These are phyloP conservation scores for Curvularia lunata DNA, from an alignment of 2,329 filamentous ascomycete species.

Conservation along the genomic window DNA sequence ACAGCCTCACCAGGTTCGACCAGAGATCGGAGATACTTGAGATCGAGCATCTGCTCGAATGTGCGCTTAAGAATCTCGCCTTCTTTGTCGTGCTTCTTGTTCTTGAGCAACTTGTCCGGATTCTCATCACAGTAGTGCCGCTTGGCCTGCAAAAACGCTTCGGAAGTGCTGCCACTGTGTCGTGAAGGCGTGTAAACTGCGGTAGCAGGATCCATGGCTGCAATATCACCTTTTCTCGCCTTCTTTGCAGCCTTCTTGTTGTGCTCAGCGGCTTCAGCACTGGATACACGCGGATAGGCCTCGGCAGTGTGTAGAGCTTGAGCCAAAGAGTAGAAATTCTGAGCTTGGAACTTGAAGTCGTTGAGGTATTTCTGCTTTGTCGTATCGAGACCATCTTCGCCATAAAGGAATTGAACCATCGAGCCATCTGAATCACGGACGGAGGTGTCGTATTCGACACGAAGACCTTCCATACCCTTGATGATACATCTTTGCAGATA, in stretches of 20 bases:
- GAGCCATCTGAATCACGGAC: slow-evolving; percentile 94
- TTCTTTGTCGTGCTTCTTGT: slow-evolving; percentile 62
- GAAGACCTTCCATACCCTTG: slow-evolving; percentile 96
- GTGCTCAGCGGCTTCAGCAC: slow-evolving; percentile 68
- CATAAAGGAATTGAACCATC: slow-evolving; percentile 93
- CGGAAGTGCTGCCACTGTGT: slow-evolving; percentile 84
- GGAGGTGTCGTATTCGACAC: slow-evolving; percentile 90
- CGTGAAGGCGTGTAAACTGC: slow-evolving; percentile 76
- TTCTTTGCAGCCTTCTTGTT: slow-evolving; percentile 77
- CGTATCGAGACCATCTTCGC: slow-evolving; percentile 93
- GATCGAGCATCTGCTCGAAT: slow-evolving; percentile 82
- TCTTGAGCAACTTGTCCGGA: slow-evolving; percentile 63
- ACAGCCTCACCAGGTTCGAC: slow-evolving; percentile 96
- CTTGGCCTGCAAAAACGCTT: slow-evolving; percentile 77
- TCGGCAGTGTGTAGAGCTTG: slow-evolving; percentile 74
- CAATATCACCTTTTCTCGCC: slow-evolving; percentile 72
- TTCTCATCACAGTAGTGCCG: slow-evolving; percentile 81
- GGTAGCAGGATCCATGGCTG: slow-evolving; percentile 76
- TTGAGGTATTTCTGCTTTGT: slow-evolving; percentile 91
- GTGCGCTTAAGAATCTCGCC: slow-evolving; percentile 64
- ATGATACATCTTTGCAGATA: slow-evolving; percentile 97
- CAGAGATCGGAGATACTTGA: slow-evolving; percentile 91
- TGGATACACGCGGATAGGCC: slow-evolving; percentile 61
- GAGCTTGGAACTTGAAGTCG: slow-evolving; percentile 87
- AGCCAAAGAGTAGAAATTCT: slow-evolving; percentile 83